Evolutionary conservation across 768 basidiomycete species (phyloP).

Genomic region (Auricularia cornea): DNA sequence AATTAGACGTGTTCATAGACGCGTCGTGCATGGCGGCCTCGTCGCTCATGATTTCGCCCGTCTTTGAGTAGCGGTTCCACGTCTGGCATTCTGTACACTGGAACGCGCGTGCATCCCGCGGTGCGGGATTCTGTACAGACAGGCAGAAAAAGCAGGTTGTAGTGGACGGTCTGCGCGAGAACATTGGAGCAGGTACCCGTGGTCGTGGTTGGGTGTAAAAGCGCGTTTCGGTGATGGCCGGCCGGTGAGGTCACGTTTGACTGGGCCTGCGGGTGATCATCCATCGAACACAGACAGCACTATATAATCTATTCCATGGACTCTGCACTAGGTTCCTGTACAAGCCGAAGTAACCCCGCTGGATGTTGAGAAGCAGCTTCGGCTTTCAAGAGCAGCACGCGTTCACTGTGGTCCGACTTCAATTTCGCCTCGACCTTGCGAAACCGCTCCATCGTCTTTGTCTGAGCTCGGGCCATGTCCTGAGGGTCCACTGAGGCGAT

Average conservation of each 20-base stretch:
- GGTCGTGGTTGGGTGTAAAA: neutral
- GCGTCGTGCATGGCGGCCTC: slow-evolving; percentile 87
- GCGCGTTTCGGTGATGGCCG: neutral
- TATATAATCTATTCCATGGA: too few relatives aligned
- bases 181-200: neutral
- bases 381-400: neutral
- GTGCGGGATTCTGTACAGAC: slow-evolving; percentile 2
- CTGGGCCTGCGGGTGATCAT: too few relatives aligned
- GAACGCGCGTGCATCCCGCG: slow-evolving; percentile 7
- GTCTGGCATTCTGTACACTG: slow-evolving; percentile 13
- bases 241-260: too few relatives aligned
- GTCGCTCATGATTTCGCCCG: slow-evolving; percentile 73
- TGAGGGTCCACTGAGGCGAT: neutral
- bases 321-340: neutral
- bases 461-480: neutral
- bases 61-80: slow-evolving; percentile 64
- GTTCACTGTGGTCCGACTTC: neutral
- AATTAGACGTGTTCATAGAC: slow-evolving; percentile 56
- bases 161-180: neutral
- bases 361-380: neutral
- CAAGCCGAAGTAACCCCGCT: neutral
- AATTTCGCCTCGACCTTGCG: neutral
- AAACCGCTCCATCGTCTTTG: neutral
- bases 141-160: slow-evolving; percentile 16
- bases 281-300: neutral